Base-by-base conservation (phyloP, 805 yeast species). In the Kurtzmaniella fragi region DNA sequence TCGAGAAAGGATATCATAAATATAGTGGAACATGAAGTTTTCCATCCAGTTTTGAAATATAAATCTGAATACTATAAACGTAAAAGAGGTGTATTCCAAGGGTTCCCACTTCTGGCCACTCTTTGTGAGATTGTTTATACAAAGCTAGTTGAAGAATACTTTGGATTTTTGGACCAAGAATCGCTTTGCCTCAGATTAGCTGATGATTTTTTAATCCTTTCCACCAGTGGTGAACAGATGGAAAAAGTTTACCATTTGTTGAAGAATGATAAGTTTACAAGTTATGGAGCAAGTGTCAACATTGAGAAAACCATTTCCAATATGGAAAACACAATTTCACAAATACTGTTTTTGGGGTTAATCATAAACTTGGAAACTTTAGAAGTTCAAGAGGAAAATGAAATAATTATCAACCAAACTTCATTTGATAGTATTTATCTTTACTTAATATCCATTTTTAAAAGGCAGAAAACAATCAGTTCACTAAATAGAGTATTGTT, bases 161-260 rank as follows among this genome's bases (percentile, higher is more conserved):
- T 65, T 39, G 35, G 46, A 6, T 50, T 53, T 30, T 28, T 55
- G 17, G 11, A 32, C 7, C 25, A 44, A 1, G 37, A 44, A 2
- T 59, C 72, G 12, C 42, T 71, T 2, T 54, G 87, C 2, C 41
- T 87, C 6, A 61, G 96, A 38, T 57, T 86, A 15, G 95, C 88
- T 0, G 98, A 90, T 59, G 98, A 90, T 55, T 90, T 90, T 50
- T 54, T 90, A 20, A 66, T 87, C n/a, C 59, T 90, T 0, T 73
- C 93, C 0, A 64, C 78, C 0, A 53, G 67, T 28, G 20, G 48
- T 9, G 37, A 42, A 2, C 47, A 45, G 3, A 59, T 61, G 37
- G 32, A 50, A 4, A 30, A 37, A 16, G 58, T 56, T 7, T 38
- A 44, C 28, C 40, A 32, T 1, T 38, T 53, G 1, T 50, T 60